These are phyloP conservation scores for Botrytis fragariae DNA, from an alignment of 2,329 filamentous ascomycete genomes.

Conservation along the genomic window DNA sequence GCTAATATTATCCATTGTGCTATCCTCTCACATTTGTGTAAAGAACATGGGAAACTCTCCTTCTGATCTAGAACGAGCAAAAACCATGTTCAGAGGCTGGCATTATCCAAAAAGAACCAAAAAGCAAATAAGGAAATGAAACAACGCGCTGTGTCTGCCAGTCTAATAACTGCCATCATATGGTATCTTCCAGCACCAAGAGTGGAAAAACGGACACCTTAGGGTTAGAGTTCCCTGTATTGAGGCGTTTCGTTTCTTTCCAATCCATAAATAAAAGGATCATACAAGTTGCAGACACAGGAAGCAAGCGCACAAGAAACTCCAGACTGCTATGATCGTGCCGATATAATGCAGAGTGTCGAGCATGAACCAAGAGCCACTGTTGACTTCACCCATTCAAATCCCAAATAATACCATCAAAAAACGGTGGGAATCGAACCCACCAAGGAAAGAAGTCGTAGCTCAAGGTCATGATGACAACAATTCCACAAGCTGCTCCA, in stretches of 20 bases:
- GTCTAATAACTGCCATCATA: not conserved
- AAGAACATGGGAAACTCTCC: not conserved
- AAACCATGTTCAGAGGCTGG: not conserved
- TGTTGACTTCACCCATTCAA: not conserved
- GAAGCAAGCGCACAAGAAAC: not conserved
- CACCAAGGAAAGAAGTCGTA: not conserved
- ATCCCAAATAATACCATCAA: not conserved
- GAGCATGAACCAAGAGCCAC: not conserved
- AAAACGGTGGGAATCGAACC: not conserved
- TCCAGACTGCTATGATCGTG: not conserved
- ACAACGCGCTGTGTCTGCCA: not conserved
- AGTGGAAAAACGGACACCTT: not conserved
- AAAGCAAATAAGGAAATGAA: not conserved
- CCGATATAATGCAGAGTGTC: not conserved
- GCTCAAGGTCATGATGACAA: not conserved
- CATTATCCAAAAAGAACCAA: not conserved
- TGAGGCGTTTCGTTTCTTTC: not conserved
- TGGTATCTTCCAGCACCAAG: not conserved
- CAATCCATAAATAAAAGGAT: not conserved
- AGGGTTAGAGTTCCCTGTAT: not conserved
- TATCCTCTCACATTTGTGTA: not conserved
- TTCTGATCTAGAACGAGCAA: not conserved
- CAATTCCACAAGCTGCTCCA: not conserved
- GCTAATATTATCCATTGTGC: not conserved
- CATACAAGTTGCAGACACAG: not conserved